phyloP scores from a whole-genome alignment of 306 rosid genomes.

The Quercus gilva region DNA sequence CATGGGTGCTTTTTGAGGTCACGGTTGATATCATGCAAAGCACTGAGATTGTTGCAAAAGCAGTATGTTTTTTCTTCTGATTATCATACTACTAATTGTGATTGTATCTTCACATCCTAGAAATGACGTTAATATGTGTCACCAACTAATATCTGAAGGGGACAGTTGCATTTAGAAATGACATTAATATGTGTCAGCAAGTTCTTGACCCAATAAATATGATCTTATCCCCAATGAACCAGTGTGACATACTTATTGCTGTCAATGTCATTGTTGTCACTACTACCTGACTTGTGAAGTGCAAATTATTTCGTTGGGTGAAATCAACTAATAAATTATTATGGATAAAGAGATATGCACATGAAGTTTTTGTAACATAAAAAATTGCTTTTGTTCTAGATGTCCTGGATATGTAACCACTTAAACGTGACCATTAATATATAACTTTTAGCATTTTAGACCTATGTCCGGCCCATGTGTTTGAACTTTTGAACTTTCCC shows the following conservation, averaged over 20 bases:
- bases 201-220: too few relatives aligned
- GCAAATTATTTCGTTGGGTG: neutral
- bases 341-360: neutral
- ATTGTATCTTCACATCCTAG: neutral
- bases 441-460: too few relatives aligned
- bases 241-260: too few relatives aligned
- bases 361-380: neutral
- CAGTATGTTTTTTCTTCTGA: slow-evolving; percentile 49
- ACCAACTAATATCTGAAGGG: too few relatives aligned
- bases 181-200: too few relatives aligned
- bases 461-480: neutral
- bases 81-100: neutral
- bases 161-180: too few relatives aligned
- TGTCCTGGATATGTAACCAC: neutral
- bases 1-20: slow-evolving; percentile 91
- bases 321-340: neutral
- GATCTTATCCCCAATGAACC: too few relatives aligned
- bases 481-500: neutral
- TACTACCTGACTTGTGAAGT: too few relatives aligned
- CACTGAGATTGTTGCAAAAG: slow-evolving; percentile 84
- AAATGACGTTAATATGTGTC: too few relatives aligned
- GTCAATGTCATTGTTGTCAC: too few relatives aligned
- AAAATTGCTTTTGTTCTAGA: neutral
- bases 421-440: too few relatives aligned
- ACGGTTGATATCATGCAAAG: slow-evolving; percentile 47